Percentiles rank a stretch among this genome's conserved stretches.
These are phyloP conservation scores for Colletotrichum brevisporum DNA, from an alignment of 2,329 filamentous ascomycete species.

Conservation along the genomic window DNA sequence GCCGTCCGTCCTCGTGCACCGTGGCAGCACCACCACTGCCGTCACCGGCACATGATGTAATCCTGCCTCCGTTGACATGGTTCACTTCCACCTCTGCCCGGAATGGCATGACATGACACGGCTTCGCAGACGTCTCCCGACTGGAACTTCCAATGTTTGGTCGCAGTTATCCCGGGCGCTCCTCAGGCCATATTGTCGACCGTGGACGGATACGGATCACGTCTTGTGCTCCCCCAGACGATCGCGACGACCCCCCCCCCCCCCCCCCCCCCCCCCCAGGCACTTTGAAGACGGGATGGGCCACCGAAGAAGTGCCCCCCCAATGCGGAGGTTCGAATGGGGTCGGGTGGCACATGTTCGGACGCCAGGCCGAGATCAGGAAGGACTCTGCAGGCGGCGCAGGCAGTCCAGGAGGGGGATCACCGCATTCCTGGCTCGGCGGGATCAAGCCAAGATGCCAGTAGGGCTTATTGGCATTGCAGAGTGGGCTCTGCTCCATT, in stretches of 20 bases:
- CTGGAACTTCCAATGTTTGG: slow-evolving; percentile 25
- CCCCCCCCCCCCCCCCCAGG: too few species aligned
- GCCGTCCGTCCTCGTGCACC: slow-evolving; percentile 14
- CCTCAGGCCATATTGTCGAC: slow-evolving; percentile 21
- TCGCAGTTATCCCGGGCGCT: slow-evolving; percentile 2
- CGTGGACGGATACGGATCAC: background rate
- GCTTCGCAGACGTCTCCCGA: background rate
- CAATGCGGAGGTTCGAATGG: slow-evolving; percentile 37
- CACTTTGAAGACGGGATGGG: slow-evolving; percentile 16
- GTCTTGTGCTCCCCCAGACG: slow-evolving; percentile 10
- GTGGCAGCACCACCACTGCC: background rate
- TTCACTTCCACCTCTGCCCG: slow-evolving; percentile 2
- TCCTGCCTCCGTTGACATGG: background rate
- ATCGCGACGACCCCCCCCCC: slow-evolving; percentile 29
- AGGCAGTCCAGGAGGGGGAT: slow-evolving; percentile 26
- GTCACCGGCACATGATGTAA: background rate
- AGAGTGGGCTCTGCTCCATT: slow-evolving; percentile 33
- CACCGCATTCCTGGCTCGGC: slow-evolving; percentile 29
- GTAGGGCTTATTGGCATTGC: slow-evolving; percentile 19
- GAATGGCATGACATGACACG: background rate
- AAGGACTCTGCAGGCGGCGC: slow-evolving; percentile 36
- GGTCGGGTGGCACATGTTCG: slow-evolving; percentile 34
- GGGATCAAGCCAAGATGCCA: slow-evolving; percentile 35
- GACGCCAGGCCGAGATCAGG: slow-evolving; percentile 32
- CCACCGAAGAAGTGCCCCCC: slow-evolving; percentile 6